phyloP scores from a whole-genome alignment of 2,329 filamentous ascomycete species.

The Sordariomycetes sp. region DNA sequence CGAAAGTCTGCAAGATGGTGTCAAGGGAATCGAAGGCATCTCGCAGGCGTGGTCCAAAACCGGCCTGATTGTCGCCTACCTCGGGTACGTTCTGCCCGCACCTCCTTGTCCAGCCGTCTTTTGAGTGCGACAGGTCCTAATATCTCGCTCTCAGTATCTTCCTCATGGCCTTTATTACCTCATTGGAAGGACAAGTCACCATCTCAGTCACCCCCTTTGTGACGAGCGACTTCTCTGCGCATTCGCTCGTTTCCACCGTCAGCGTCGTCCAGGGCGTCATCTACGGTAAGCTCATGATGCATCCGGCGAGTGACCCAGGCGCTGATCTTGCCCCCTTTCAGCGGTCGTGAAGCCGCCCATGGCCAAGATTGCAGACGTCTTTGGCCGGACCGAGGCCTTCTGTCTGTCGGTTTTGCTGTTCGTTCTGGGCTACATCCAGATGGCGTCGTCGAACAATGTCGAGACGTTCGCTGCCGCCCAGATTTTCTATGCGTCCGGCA shows the following conservation, averaged over 20 bases:
- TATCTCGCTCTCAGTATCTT: no score
- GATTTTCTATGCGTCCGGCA: conserved; percentile 53
- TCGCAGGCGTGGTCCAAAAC: conserved; percentile 11
- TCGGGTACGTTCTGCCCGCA: conserved; percentile 5
- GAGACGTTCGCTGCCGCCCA: conserved; percentile 43
- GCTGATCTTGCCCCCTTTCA: background rate
- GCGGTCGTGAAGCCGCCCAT: conserved; percentile 21
- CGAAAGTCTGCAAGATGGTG: conserved; percentile 7
- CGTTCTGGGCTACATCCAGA: conserved; percentile 46
- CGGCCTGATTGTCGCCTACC: conserved; percentile 7
- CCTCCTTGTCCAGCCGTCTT: background rate
- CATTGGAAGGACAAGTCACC: conserved; percentile 12
- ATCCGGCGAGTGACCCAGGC: background rate
- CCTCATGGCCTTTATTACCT: conserved; percentile 12
- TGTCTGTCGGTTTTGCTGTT: conserved; percentile 42
- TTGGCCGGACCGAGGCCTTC: conserved; percentile 51
- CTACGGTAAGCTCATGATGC: conserved; percentile 32
- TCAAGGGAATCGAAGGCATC: conserved; percentile 11
- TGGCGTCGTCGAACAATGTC: conserved; percentile 45
- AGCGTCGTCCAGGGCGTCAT: conserved; percentile 35
- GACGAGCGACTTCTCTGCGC: conserved; percentile 25
- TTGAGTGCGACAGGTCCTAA: background rate
- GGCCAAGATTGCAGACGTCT: conserved; percentile 53
- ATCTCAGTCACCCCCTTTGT: conserved; percentile 13
- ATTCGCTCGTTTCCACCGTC: conserved; percentile 36